Evolutionary conservation across 805 yeast species (phyloP).

Genomic region (Saccharomycopsis sp.): DNA sequence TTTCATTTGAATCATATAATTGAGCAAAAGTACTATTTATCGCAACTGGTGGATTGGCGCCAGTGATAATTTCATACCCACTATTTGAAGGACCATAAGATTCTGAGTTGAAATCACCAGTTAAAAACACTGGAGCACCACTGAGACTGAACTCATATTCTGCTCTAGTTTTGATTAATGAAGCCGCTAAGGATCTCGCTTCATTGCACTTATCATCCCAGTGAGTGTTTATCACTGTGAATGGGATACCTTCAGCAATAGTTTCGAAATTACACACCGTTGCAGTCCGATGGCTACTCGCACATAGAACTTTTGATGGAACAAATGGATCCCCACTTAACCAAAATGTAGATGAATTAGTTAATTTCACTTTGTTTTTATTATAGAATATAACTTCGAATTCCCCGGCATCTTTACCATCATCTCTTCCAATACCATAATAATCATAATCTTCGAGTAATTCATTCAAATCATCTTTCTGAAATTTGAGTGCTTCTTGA

Average conservation of each 20-base stretch:
- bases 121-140: slow-evolving; percentile 32
- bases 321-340: slow-evolving; percentile 34
- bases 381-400: slow-evolving; percentile 37
- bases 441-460: slow-evolving; percentile 27
- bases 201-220: slow-evolving; percentile 35
- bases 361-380: slow-evolving; percentile 27
- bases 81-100: slow-evolving; percentile 26
- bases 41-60: slow-evolving; percentile 17
- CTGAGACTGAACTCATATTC: slow-evolving; percentile 32
- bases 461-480: slow-evolving; percentile 32
- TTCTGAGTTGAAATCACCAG: slow-evolving; percentile 42
- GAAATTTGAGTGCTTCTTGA: slow-evolving; percentile 35
- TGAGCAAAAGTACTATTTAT: slow-evolving; percentile 24
- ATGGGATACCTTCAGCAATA: slow-evolving; percentile 22
- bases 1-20: slow-evolving; percentile 22
- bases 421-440: slow-evolving; percentile 41
- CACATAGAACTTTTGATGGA: slow-evolving; percentile 36
- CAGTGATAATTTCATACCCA: slow-evolving; percentile 29
- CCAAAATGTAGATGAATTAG: slow-evolving; percentile 37
- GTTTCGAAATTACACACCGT: slow-evolving; percentile 31
- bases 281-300: slow-evolving; percentile 35
- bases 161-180: slow-evolving; percentile 29
- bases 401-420: slow-evolving; percentile 37
- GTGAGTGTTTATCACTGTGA: slow-evolving; percentile 36
- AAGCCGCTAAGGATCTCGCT: slow-evolving; percentile 32